Conservation (phyloP, 2,329 filamentous ascomycete species). For the Atkinsonella hypoxylon region DNA sequence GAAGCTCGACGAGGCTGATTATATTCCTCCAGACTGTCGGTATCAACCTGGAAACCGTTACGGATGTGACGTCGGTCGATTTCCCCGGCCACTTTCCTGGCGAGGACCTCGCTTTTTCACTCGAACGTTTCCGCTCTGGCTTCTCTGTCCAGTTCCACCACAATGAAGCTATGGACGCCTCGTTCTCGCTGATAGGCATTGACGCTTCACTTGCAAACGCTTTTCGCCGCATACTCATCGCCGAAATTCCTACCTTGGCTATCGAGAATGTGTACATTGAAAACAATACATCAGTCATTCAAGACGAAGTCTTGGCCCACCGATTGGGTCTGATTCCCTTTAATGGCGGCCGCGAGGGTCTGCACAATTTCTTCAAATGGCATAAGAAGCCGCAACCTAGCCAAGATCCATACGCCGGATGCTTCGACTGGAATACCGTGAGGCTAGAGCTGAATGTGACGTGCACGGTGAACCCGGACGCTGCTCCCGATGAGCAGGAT, state of each 20-base stretch:
- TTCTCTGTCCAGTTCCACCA: conserved; percentile 75
- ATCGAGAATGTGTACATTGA: conserved; percentile 88
- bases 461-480: conserved; percentile 69
- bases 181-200: conserved; percentile 84
- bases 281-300: conserved; percentile 96
- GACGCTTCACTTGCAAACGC: conserved; percentile 93
- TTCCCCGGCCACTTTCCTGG: conserved; percentile 85
- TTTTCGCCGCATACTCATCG: conserved; percentile 88
- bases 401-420: conserved; percentile 47
- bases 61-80: conserved; percentile 78
- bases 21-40: conserved; percentile 55
- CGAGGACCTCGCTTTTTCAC: conserved; percentile 72
- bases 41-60: conserved; percentile 82
- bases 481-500: conserved; percentile 61
- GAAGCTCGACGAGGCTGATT: not conserved
- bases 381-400: conserved; percentile 57
- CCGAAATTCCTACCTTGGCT: conserved; percentile 87
- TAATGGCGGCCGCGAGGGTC: conserved; percentile 62
- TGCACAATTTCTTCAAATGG: conserved; percentile 71
- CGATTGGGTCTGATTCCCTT: conserved; percentile 85
- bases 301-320: conserved; percentile 91
- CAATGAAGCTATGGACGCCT: conserved; percentile 63
- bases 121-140: conserved; percentile 57
- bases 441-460: conserved; percentile 64
- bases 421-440: conserved; percentile 77